Evolutionary conservation across 352 stramenopile species (phyloP).

Genomic region (Globisporangium rhizosaccharum): DNA sequence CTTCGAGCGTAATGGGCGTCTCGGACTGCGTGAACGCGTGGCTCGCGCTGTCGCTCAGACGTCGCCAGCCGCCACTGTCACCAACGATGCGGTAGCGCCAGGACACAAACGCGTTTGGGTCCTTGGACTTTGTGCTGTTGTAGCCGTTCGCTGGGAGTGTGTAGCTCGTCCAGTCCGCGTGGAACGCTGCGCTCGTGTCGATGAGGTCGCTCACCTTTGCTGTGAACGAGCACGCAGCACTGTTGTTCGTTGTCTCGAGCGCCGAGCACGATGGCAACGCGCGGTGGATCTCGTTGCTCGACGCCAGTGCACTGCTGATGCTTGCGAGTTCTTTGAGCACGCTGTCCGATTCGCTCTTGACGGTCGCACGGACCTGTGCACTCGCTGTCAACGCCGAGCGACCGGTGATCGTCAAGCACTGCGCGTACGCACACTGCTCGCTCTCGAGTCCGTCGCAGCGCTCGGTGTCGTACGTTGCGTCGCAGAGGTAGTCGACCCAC

Average conservation of each 20-base stretch:
- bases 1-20: slow-evolving; percentile 19
- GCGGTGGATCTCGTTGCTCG: slow-evolving; percentile 13
- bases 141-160: background rate
- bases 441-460: slow-evolving; percentile 11
- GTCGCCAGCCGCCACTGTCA: background rate
- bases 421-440: slow-evolving; percentile 10
- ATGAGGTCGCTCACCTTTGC: slow-evolving; percentile 7
- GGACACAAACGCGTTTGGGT: slow-evolving; percentile 8
- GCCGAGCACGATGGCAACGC: slow-evolving; percentile 13
- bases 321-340: background rate
- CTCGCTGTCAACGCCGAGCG: slow-evolving; percentile 1
- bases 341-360: slow-evolving; percentile 7
- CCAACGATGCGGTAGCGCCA: slow-evolving; percentile 16
- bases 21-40: slow-evolving; percentile 12
- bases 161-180: slow-evolving; percentile 1
- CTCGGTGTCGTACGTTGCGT: slow-evolving; percentile 18
- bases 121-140: background rate
- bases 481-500: slow-evolving; percentile 18
- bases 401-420: slow-evolving; percentile 10
- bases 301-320: background rate
- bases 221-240: slow-evolving; percentile 5
- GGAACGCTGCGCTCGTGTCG: slow-evolving; percentile 5
- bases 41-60: slow-evolving; percentile 4
- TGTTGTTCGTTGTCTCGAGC: slow-evolving; percentile 3
- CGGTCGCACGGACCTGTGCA: slow-evolving; percentile 1